Base-by-base conservation (phyloP, 1,139 yeast genomes). In the Suhomyces anneliseae region DNA sequence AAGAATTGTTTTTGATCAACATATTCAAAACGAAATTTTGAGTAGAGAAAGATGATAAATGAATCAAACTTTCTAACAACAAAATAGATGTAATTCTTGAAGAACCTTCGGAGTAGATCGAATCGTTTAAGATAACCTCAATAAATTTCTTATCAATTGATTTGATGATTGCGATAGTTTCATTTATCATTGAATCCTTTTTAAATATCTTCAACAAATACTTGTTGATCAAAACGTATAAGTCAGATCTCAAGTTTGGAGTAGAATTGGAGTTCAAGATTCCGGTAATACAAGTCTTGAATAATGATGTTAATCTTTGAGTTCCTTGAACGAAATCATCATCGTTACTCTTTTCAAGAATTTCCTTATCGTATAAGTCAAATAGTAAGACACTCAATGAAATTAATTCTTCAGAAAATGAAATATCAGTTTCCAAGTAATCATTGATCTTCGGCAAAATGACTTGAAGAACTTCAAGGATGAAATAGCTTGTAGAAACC, bases 11-110 rank as follows among this genome's bases (percentile, higher is more conserved):
- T 52, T 82, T 80, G 39, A 83, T 77, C 52, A 92, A 69, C 2
- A 77, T 69, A 27, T 83, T 85, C 44, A 87, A 66, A 8, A 88
- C 77, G 55, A 81, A 80, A 47, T 79, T 78, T n/a, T 78, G 73
- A 42, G 78, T 53, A 38, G 69, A 70, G n/a, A 68, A 60, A 15
- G 78, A 69, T 0, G 86, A 79, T 34, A 88, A 62, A 54, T 83
- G 83, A 37, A 85, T 75, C 44, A 90, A 66, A 2, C 86, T 80
- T 55, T 90, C 96, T 52, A 93, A 66, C 12, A 92, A 69, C 19
- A 90, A 65, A 12, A 90, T 70, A 1, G 96, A 85, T 0, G 93
- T 84, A n/a, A 90, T 76, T 54, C 95, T 77, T 2, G 87, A 79
- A 0, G 86, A 71, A 0, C 95, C 95, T 55, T 87, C 95, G 1